A percentile compares a stretch with the other conserved stretches of the same genome.
These are phyloP conservation scores for Trichoderma sp. DNA, from an alignment of 2,329 filamentous ascomycete species.

Conservation along the genomic window DNA sequence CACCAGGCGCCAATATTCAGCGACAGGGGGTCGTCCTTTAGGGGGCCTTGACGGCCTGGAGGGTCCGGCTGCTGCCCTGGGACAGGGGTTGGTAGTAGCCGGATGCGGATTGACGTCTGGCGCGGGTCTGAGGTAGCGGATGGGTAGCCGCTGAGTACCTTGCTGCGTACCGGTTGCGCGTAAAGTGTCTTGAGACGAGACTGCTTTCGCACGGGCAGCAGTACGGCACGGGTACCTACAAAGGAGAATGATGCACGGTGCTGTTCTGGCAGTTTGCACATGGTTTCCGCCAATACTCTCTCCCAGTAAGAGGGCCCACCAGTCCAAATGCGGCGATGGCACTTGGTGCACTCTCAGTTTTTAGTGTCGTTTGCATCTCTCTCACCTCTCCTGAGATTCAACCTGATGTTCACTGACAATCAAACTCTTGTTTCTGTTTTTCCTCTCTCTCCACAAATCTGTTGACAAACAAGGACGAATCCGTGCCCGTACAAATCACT, in stretches of 20 bases:
- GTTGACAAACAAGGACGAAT: not conserved
- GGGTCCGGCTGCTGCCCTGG: constrained; percentile 8
- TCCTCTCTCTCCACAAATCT: not conserved
- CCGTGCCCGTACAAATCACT: not conserved
- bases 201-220: not conserved
- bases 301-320: not conserved
- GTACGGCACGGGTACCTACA: not conserved
- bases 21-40: not conserved
- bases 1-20: not conserved
- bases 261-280: not conserved
- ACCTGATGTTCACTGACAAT: not conserved
- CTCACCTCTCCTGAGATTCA: not conserved
- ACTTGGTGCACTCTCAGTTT: not conserved
- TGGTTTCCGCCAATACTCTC: not conserved
- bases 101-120: not conserved
- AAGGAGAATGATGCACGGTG: not conserved
- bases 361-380: not conserved
- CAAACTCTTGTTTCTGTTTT: not conserved
- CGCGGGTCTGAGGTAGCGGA: not conserved
- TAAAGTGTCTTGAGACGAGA: not conserved
- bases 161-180: not conserved
- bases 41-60: not conserved
- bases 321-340: not conserved
- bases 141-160: not conserved
- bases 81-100: constrained; percentile 2